Percentiles rank a stretch among this genome's conserved stretches.
phyloP scores from a whole-genome alignment of 1,284 basidiomycete genomes.

The Ganoderma multipileum region DNA sequence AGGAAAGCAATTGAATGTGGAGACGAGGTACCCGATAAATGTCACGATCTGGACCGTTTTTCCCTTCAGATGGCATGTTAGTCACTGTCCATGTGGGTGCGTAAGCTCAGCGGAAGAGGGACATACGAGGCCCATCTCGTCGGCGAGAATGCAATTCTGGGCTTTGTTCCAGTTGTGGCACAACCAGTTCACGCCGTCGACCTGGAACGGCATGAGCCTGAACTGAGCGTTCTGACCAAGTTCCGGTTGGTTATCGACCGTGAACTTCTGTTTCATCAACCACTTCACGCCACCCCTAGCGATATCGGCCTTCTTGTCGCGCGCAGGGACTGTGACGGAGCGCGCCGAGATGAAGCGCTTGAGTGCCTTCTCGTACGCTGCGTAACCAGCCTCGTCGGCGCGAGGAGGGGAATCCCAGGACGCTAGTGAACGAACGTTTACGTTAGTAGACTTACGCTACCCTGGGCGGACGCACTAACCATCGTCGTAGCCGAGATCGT shows the following conservation, averaged over 20 bases:
- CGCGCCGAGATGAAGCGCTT: conserved; percentile 69
- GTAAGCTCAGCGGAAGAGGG: conserved; percentile 6
- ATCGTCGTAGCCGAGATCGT: conserved; percentile 89
- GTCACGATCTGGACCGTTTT: conserved; percentile 94
- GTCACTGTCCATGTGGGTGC: not conserved
- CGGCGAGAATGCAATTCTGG: conserved; percentile 93
- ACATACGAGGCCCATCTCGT: conserved; percentile 93
- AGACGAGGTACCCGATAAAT: conserved; percentile 82
- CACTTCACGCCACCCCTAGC: conserved; percentile 42
- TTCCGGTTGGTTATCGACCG: conserved; percentile 57
- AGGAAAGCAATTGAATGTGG: conserved; percentile 70
- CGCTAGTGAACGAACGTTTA: conserved; percentile 51
- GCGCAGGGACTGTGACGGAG: conserved; percentile 64
- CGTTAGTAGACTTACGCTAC: not conserved
- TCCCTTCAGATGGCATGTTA: conserved; percentile 55
- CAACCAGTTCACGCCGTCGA: conserved; percentile 95
- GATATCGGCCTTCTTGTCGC: conserved; percentile 47
- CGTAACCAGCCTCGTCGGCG: conserved; percentile 60
- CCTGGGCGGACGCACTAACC: conserved; percentile 51
- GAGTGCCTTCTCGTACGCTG: conserved; percentile 73
- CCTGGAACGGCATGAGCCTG: conserved; percentile 87
- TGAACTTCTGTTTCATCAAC: conserved; percentile 53
- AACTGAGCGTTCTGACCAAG: conserved; percentile 68
- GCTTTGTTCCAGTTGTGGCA: conserved; percentile 88
- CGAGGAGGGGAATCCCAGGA: conserved; percentile 90